These are phyloP conservation scores for Apiospora pterosperma DNA, from an alignment of 2,329 filamentous ascomycete species.

Conservation along the genomic window DNA sequence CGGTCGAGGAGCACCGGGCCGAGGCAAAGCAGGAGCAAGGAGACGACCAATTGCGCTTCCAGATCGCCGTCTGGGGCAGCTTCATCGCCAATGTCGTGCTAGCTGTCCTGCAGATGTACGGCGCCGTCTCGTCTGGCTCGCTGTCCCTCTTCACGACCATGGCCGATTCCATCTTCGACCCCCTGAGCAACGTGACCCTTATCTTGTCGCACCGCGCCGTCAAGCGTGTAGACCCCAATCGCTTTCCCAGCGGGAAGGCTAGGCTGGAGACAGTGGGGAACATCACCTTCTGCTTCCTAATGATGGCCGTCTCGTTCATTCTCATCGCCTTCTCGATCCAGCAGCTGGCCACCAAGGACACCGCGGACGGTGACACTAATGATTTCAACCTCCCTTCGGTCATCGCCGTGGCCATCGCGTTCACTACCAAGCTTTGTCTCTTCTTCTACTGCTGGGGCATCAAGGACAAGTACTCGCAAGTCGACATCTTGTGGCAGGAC, in stretches of 20 bases:
- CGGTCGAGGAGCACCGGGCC: conserved; percentile 84
- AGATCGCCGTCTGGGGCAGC: conserved; percentile 62
- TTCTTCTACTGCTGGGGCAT: conserved; percentile 93
- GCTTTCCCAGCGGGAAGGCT: conserved; percentile 89
- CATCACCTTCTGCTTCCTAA: conserved; percentile 93
- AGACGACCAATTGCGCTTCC: conserved; percentile 75
- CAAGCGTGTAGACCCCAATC: conserved; percentile 76
- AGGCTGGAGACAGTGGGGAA: conserved; percentile 95
- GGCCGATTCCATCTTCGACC: conserved; percentile 94
- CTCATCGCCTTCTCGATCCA: conserved; percentile 84
- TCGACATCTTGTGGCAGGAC: conserved; percentile 92
- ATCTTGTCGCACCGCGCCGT: conserved; percentile 87
- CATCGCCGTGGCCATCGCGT: conserved; percentile 80
- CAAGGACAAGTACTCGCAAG: conserved; percentile 86
- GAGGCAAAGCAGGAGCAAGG: conserved; percentile 77
- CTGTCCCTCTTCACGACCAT: conserved; percentile 96
- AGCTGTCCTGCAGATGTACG: conserved; percentile 81
- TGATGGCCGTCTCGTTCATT: conserved; percentile 88
- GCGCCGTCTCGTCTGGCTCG: conserved; percentile 81
- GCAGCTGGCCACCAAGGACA: conserved; percentile 56
- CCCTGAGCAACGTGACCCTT: conserved; percentile 81
- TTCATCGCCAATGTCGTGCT: conserved; percentile 80
- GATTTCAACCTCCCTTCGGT: conserved; percentile 78
- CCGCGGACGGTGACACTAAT: conserved; percentile 44
- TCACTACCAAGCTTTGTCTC: conserved; percentile 75